Evolutionary conservation across 2,329 filamentous ascomycete species (phyloP), one percentile per base, ranked within the genome.

Genomic region (Fusarium falciforme): DNA sequence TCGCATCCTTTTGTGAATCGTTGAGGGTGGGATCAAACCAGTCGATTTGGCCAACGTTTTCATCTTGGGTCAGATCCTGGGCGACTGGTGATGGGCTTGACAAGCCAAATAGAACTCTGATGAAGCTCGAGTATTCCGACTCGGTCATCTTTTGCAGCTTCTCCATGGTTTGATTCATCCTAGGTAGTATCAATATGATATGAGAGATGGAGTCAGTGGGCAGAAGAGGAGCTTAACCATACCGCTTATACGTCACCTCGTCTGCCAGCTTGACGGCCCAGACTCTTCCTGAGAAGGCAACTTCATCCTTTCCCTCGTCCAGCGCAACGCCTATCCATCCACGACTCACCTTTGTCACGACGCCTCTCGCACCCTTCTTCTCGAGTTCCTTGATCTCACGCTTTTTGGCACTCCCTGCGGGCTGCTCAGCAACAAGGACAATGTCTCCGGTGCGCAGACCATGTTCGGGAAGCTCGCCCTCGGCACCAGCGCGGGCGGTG

Each of bases 381-480:
- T 93, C 92, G 68, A 93, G 83, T 64, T 93, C 93, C 74, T 87
- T 89, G 64, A 93, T 90, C 84, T 94, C 93, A 66, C 89, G 88
- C 86, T 93, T 94, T 85, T 90, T 93, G 54, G 92, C 92, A 64
- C 87, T 89, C 8, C 93, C 93, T 12, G 90, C 88, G 0, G 93
- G 91, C 86, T 95, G 93, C 82, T 94, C 93, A 54, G 91, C 88
- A 40, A 96, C 88, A 2, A 92, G 86, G 25, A 96, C 93, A 68
- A 96, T 93, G 81, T 96, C 94, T 1, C 94, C 94, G 0, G 90
- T 88, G 3, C 93, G 87, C 61, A 96, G 85, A 29, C 93, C 93
- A 85, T 96, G 93, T 80, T 94, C 92, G 1, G 92, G 91, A 22
- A 96, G 84, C 71, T 91, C 89, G 1, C 85, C 72, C 20, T 58